Percentiles rank a stretch among this genome's conserved stretches.
These are phyloP conservation scores for Dalbergia cochinchinensis DNA, from an alignment of 306 rosid genomes.

Conservation along the genomic window DNA sequence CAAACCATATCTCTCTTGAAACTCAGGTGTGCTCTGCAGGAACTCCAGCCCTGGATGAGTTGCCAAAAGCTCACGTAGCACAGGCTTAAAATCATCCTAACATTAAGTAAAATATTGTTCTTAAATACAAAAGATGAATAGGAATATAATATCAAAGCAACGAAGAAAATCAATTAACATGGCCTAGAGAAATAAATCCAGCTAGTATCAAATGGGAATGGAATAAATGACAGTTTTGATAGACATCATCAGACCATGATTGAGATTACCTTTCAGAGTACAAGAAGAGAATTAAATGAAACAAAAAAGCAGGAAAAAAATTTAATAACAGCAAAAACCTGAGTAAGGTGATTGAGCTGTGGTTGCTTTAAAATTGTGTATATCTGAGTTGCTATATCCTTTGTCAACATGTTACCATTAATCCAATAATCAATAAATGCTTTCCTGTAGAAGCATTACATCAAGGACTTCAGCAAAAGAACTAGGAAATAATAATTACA, in stretches of 20 bases:
- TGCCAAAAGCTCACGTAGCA: slow-evolving; percentile 94
- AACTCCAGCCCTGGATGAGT: slow-evolving; percentile 98
- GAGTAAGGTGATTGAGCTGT: slow-evolving; percentile 79
- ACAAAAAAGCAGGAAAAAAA: slow-evolving; percentile 33
- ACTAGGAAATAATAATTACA: slow-evolving; percentile 36
- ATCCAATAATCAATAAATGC: slow-evolving; percentile 90
- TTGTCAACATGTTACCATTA: slow-evolving; percentile 82
- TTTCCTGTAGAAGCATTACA: slow-evolving; percentile 61
- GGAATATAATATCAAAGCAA: slow-evolving; percentile 36
- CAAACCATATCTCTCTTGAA: slow-evolving; percentile 99
- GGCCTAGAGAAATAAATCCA: not conserved
- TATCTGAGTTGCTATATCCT: slow-evolving; percentile 89
- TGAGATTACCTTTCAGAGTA: slow-evolving; percentile 18
- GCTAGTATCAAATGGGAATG: slow-evolving; percentile 24
- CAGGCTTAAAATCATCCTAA: slow-evolving; percentile 97
- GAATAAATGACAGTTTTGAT: slow-evolving; percentile 38
- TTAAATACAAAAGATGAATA: slow-evolving; percentile 34
- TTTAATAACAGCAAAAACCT: slow-evolving; percentile 62
- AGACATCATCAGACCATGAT: slow-evolving; percentile 31
- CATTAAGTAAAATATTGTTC: slow-evolving; percentile 37
- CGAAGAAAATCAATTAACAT: slow-evolving; percentile 20
- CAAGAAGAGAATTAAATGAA: slow-evolving; percentile 36
- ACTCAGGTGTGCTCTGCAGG: slow-evolving; percentile 97
- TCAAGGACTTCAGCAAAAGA: slow-evolving; percentile 27
- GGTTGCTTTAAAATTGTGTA: slow-evolving; percentile 86